Evolutionary conservation across 805 yeast genomes (phyloP).

Genomic region (Wickerhamomyces alni): DNA sequence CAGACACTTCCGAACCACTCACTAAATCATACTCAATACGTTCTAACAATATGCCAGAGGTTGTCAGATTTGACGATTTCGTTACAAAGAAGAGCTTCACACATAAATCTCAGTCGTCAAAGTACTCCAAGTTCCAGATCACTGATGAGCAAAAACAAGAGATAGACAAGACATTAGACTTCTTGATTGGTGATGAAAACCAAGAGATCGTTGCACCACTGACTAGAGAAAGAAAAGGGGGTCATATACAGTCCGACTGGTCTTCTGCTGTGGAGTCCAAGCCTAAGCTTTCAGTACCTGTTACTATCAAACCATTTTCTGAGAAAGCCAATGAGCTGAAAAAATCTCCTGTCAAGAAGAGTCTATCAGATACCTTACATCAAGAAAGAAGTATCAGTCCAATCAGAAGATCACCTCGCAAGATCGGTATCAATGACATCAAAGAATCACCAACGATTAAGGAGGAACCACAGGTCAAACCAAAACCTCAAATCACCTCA

Average conservation of each 20-base stretch:
- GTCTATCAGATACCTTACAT: background rate
- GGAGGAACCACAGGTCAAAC: slow-evolving; percentile 8
- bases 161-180: slow-evolving; percentile 13
- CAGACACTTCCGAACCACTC: too few species aligned
- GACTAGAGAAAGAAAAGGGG: slow-evolving; percentile 8
- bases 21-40: background rate
- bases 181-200: slow-evolving; percentile 10
- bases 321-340: background rate
- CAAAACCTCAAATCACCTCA: slow-evolving; percentile 5
- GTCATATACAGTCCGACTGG: slow-evolving; percentile 5
- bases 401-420: slow-evolving; percentile 17
- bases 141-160: slow-evolving; percentile 13
- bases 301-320: background rate
- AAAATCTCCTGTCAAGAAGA: slow-evolving; percentile 11
- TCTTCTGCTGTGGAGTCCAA: slow-evolving; percentile 5
- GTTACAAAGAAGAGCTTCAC: slow-evolving; percentile 7
- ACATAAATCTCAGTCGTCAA: slow-evolving; percentile 2
- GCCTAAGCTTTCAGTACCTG: slow-evolving; percentile 5
- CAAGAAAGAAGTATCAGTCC: slow-evolving; percentile 2
- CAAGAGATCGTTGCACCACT: background rate
- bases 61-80: slow-evolving; percentile 22
- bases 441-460: background rate
- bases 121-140: slow-evolving; percentile 17
- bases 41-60: slow-evolving; percentile 11
- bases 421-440: slow-evolving; percentile 6